Evolutionary conservation across 345 rosid genomes (phyloP), one percentile per base, ranked within the genome.

Genomic region (Ceriops zippeliana): DNA sequence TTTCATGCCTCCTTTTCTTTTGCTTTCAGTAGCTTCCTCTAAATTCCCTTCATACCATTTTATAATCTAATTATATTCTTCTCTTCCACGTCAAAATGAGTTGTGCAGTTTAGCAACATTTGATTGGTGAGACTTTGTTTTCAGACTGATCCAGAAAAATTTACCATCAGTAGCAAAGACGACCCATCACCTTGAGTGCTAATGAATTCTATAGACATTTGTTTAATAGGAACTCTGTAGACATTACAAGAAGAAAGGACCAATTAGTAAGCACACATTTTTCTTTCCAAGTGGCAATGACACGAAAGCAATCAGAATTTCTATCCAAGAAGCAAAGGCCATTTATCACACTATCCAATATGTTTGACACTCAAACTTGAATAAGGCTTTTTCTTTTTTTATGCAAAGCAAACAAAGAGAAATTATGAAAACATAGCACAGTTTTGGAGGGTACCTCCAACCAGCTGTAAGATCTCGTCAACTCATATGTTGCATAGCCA

Each of bases 401-500:
- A 16, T 31, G 34, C 30, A 28, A 11, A 58, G 53, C 26, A 26
- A 9, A 37, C 24, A 28, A 28, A 56, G 38, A 2, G 16, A 10
- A 22, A 46, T 37, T 37, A 54, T 52, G 5, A 66, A 31, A 27
- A 17, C 59, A 67, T 51, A 63, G 57, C 58, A 78, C 63, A 63
- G 37, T 30, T 53, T n/a, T 46, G 16, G 16, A 31, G 19, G 53
- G 72, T 84, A 90, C 96, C 98, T 91, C 98, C 84, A 93, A 78
- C 96, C 97, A 90, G 56, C 72, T 73, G 74, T 91, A 90, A 57
- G 97, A 93, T 82, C 97, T 86, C 62, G 96, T 89, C 63, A 93
- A 91, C 82, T 89, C 98, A 84, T 90, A 93, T 34, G 98, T 90
- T 34, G 97, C 96, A 8, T 84, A 81, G 65, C 98, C 85, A 63